phyloP scores from a whole-genome alignment of 1,284 basidiomycete species.

The Ustilago xerochloae region DNA sequence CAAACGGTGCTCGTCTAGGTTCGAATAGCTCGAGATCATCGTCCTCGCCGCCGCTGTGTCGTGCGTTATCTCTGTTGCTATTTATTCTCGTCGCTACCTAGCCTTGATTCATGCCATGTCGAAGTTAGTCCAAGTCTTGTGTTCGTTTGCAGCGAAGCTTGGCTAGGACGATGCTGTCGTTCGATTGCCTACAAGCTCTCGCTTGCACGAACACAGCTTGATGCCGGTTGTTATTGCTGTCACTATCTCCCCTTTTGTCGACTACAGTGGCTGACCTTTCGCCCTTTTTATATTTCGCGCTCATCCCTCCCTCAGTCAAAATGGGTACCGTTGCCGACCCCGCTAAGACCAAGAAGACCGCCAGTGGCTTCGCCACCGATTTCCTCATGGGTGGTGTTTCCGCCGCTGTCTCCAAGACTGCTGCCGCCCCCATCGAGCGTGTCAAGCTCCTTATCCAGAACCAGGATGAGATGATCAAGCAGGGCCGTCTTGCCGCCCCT shows the following conservation, averaged over 20 bases:
- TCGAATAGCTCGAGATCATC: background rate
- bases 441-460: constrained; percentile 69
- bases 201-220: too few species aligned
- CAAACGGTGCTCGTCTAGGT: too few species aligned
- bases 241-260: background rate
- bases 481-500: constrained; percentile 67
- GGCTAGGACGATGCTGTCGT: background rate
- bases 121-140: too few species aligned
- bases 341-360: constrained; percentile 60
- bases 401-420: constrained; percentile 69
- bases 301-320: constrained; percentile 30
- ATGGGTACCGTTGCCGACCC: constrained; percentile 61
- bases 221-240: background rate
- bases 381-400: constrained; percentile 69
- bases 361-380: constrained; percentile 63
- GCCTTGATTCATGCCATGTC: too few species aligned
- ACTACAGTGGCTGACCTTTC: background rate
- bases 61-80: too few species aligned
- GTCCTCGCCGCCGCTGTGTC: too few species aligned
- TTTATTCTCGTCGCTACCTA: background rate
- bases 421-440: constrained; percentile 68
- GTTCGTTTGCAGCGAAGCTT: too few species aligned
- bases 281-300: background rate
- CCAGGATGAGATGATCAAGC: constrained; percentile 69
- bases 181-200: too few species aligned